Conservation (phyloP, 2,329 filamentous ascomycete genomes). For the Fonsecaea monophora region DNA sequence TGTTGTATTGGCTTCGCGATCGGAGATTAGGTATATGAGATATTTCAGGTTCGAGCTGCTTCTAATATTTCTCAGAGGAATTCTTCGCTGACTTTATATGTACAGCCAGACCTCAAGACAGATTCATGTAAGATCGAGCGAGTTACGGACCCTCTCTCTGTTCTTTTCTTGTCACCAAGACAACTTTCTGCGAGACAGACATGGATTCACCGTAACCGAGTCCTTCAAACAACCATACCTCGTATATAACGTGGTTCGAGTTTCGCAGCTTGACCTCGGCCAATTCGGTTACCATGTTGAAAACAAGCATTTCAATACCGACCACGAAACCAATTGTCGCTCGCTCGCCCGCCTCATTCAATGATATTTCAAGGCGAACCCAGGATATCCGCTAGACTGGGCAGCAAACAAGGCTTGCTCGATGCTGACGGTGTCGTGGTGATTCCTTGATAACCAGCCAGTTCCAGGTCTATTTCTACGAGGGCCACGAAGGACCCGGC, state of each 20-base stretch:
- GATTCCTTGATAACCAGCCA: no score
- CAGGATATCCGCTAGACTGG: not conserved
- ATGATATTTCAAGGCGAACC: not conserved
- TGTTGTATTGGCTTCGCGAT: not conserved
- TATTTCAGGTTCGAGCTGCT: not conserved
- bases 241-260: not conserved
- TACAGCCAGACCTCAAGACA: not conserved
- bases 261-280: slow-evolving; percentile 1
- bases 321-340: not conserved
- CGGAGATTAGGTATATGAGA: not conserved
- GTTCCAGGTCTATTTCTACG: not conserved
- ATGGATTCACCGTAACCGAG: not conserved
- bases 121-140: slow-evolving; percentile 1
- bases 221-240: not conserved
- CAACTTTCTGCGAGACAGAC: not conserved
- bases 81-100: slow-evolving; percentile 9
- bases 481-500: slow-evolving; percentile 5
- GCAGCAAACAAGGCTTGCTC: not conserved
- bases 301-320: not conserved
- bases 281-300: not conserved
- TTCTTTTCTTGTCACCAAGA: not conserved
- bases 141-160: not conserved
- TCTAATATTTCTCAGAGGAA: not conserved
- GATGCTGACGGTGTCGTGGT: not conserved
- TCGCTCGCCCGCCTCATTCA: not conserved